Base-by-base conservation (phyloP, 352 stramenopile genomes). In the Phytopythium oedochilum region DNA sequence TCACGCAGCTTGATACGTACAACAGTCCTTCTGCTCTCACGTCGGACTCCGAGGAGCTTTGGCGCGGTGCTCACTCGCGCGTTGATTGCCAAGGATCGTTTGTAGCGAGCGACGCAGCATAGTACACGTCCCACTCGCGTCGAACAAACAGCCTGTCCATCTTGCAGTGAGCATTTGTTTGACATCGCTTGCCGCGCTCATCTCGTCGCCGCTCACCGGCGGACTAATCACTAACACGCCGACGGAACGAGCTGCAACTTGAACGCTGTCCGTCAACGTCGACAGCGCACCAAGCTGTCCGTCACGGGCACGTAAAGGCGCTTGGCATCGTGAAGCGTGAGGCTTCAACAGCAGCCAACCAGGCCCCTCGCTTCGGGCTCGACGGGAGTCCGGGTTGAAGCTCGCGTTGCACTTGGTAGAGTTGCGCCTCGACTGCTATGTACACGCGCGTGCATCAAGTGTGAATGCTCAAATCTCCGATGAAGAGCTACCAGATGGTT, bases 221-320 rank as follows among this genome's bases (percentile, higher is more conserved):
- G 45, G 45, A 52, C 45, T 52, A 52, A 52, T 39, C 45, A 52
- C 18, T n/a, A n/a, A n/a, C n/a, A n/a, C 8, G 42, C 42, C 25
- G 11, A 32, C 22, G 14, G 23, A 52, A 25, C 6, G 12, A 8
- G 12, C 23, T 20, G 42, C 42, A 48, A 48, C 23, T 48, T 48
- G 42, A 48, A 34, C 42, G 25, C 42, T 29, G 42, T 22, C 23
- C 42, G 23, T 32, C 22, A 31, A 48, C 22, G 22, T 47, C 40
- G 3, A 20, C 15, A n/a, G 5, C 22, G 9, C 12, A 5, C 5
- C 3, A 5, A 45, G 39, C 9, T 45, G 29, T 34, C 29, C 29
- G 29, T 34, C 29, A 34, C 10, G 5, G 29, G 5, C 39, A 10
- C 9, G n/a, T 2, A 5, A n/a, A 45, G 2, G 4, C 10, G 36